Evolutionary conservation across 306 rosid genomes (phyloP), one percentile per base, ranked within the genome.

Genomic region (Lathyrus oleraceus): DNA sequence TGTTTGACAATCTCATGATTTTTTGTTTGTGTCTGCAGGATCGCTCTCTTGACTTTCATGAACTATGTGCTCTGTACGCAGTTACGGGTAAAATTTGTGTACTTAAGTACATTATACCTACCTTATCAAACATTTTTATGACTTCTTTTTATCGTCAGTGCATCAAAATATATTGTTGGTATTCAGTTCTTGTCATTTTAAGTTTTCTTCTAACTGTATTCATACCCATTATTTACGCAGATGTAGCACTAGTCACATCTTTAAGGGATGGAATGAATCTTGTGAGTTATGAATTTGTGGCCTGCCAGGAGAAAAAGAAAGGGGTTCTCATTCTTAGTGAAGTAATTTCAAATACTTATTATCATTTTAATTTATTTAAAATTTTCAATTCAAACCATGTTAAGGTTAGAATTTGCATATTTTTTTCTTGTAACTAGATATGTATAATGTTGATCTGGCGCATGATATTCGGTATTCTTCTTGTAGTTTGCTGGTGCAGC

Each of bases 211-310:
- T 70, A 59, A 65, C 63, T 14, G 27, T 56, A 19, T 78, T 47
- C 53, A 60, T 74, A 40, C 40, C 14, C 57, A 5, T 13, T 74
- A 20, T 67, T 78, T 77, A 56, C 54, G n/a, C 86, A 94, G 98
- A 94, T 85, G 95, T 94, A 45, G 98, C 98, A 1, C 89, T 94
- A 11, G 96, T 94, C 49, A 94, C 98, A 70, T 94, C 98, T 57
- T 78, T 90, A 60, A 94, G 98, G 80, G 98, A 94, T 71, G 98
- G 98, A 76, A 90, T 94, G 98, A 94, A 94, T 81, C 98, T 94
- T 62, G 98, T 90, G 69, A 94, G 98, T 74, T 94, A 94, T 65
- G 98, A 94, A 85, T 90, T 81, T 80, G 98, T 94, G 57, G 96
- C 97, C 6, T 94, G 98, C 89, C 77, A 90, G 82, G 98, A 93